These are phyloP conservation scores for Phlyctochytrium bullatum DNA, from an alignment of 192 early-diverging fungal genomes.

Conservation along the genomic window DNA sequence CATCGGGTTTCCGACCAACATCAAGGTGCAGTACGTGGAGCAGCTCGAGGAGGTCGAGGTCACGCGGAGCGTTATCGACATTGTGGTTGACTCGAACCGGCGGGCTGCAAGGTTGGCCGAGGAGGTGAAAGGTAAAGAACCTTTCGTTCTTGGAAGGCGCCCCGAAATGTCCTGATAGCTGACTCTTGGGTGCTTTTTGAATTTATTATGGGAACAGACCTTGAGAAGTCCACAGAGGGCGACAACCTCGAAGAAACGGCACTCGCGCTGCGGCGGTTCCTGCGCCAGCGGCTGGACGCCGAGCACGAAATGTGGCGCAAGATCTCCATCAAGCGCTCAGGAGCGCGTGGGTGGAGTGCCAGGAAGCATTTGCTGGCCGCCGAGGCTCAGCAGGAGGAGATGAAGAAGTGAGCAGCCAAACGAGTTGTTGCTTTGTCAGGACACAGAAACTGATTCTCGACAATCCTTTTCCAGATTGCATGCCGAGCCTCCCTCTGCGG, in stretches of 20 bases:
- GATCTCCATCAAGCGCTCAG: slow-evolving; percentile 27
- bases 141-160: too few species aligned
- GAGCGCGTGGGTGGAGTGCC: slow-evolving; percentile 46
- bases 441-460: too few species aligned
- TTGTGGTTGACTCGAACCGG: slow-evolving; percentile 34
- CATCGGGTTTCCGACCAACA: slow-evolving; percentile 79
- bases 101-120: slow-evolving; percentile 11
- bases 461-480: too few species aligned
- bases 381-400: slow-evolving; percentile 70
- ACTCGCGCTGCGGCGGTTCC: slow-evolving; percentile 16
- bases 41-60: slow-evolving; percentile 67
- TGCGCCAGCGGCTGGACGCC: slow-evolving; percentile 7
- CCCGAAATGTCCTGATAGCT: too few species aligned
- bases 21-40: slow-evolving; percentile 76
- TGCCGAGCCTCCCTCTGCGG: slow-evolving; percentile 46
- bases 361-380: slow-evolving; percentile 46
- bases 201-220: not conserved
- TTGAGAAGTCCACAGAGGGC: slow-evolving; percentile 31
- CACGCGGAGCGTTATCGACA: slow-evolving; percentile 40
- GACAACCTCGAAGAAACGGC: slow-evolving; percentile 10
- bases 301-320: slow-evolving; percentile 15
- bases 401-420: too few species aligned
- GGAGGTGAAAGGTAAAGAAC: slow-evolving; percentile 6
- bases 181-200: not conserved
- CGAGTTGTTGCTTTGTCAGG: too few species aligned